Evolutionary conservation across 768 basidiomycete genomes (phyloP).

Genomic region (Boletus tylopilopsis): DNA sequence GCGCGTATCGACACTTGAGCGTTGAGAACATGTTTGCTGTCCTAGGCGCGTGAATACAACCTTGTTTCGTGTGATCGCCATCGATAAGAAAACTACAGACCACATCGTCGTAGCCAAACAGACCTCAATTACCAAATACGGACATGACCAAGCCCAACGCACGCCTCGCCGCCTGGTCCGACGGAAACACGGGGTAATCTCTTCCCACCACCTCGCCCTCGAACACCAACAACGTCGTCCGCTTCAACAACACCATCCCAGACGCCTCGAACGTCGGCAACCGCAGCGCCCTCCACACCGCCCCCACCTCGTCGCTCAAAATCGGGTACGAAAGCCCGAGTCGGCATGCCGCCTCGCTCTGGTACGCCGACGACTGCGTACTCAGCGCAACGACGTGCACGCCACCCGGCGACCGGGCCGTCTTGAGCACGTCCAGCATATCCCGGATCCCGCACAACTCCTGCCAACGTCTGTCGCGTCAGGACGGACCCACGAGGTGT

Average conservation of each 20-base stretch:
- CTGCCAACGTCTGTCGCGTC: too few relatives aligned
- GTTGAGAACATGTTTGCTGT: conserved; percentile 95
- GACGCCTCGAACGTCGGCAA: conserved; percentile 20
- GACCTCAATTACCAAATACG: conserved; percentile 2
- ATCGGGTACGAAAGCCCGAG: conserved; percentile 19
- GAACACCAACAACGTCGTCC: conserved; percentile 18
- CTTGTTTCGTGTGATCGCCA: too few relatives aligned
- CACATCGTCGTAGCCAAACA: conserved; percentile 15
- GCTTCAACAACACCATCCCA: conserved; percentile 16
- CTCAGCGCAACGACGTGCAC: conserved; percentile 18
- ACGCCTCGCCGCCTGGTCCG: conserved; percentile 15
- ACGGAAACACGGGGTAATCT: conserved; percentile 24
- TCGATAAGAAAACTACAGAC: conserved; percentile 16
- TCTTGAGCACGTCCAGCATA: conserved; percentile 2
- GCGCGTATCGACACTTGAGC: conserved; percentile 95
- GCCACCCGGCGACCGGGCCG: not conserved
- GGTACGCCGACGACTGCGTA: conserved; percentile 17
- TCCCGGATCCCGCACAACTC: conserved; percentile 19
- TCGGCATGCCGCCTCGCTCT: conserved; percentile 15
- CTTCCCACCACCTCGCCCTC: conserved; percentile 8
- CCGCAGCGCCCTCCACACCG: conserved; percentile 8
- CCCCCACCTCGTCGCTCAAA: conserved; percentile 13
- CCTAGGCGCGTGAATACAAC: too few relatives aligned
- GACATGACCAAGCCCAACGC: conserved; percentile 1
- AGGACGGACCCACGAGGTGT: too few relatives aligned